These are phyloP conservation scores for Echites panduratus DNA, from an alignment of 257 asterid species.

Conservation along the genomic window DNA sequence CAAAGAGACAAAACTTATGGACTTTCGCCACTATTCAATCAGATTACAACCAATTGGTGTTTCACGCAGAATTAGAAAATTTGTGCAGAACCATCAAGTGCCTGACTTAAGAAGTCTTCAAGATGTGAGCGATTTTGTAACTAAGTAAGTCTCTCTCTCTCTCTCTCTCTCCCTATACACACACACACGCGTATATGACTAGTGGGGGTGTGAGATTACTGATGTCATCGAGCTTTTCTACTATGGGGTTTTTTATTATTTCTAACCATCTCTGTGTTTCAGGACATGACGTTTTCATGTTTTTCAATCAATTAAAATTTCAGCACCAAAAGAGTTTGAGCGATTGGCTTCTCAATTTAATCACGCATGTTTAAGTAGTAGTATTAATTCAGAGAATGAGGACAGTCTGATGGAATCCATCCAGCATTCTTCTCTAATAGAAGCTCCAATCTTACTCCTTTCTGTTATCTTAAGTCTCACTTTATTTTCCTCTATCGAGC, in stretches of 20 bases:
- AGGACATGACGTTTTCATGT: neutral
- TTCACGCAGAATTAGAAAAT: conserved; percentile 71
- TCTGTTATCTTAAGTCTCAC: neutral
- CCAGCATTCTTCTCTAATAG: neutral
- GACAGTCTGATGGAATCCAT: neutral
- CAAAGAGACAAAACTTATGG: conserved; percentile 79
- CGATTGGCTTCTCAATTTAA: neutral
- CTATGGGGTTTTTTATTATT: neutral
- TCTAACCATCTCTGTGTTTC: neutral
- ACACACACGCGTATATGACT: too few relatives aligned
- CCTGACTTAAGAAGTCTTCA: conserved; percentile 79
- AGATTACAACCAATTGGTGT: conserved; percentile 94
- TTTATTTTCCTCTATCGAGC: conserved; percentile 2
- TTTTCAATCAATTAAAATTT: neutral
- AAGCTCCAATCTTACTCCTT: neutral
- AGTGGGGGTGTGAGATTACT: neutral
- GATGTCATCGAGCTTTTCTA: too few relatives aligned
- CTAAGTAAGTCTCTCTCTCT: conserved; percentile 47
- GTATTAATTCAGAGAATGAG: neutral
- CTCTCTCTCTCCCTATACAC: neutral
- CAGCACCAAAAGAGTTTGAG: neutral
- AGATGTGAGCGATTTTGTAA: conserved; percentile 85
- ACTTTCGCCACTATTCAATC: conserved; percentile 85
- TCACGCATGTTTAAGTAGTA: neutral
- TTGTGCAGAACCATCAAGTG: conserved; percentile 87